phyloP scores from a whole-genome alignment of 2,329 filamentous ascomycete genomes.

The Fusarium nanum region DNA sequence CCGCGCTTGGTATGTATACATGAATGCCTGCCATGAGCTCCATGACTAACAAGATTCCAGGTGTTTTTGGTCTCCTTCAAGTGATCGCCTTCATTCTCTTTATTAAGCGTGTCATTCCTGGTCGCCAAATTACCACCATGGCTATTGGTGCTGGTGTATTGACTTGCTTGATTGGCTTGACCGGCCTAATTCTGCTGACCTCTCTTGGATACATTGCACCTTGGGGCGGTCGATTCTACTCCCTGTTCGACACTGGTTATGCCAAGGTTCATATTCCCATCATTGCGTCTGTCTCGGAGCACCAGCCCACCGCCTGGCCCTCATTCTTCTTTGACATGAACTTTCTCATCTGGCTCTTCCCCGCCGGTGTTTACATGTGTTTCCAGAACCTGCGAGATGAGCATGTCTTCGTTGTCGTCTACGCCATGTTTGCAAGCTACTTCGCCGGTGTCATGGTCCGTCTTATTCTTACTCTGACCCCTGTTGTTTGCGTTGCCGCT shows the following conservation, averaged over 20 bases:
- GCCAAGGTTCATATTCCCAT: conserved; percentile 99
- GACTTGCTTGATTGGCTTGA: conserved; percentile 78
- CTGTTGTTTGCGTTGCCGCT: conserved; percentile 93
- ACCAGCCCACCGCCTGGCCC: conserved; percentile 98
- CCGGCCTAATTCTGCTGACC: conserved; percentile 85
- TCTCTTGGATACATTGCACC: conserved; percentile 92
- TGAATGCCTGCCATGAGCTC: background rate
- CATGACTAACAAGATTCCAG: conserved; percentile 56
- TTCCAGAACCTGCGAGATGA: conserved; percentile 95
- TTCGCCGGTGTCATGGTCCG: conserved; percentile 99
- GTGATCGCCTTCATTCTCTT: conserved; percentile 93
- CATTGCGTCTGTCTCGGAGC: conserved; percentile 99
- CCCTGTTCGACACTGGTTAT: conserved; percentile 97
- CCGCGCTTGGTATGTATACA: conserved; percentile 77
- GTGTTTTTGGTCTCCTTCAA: conserved; percentile 95
- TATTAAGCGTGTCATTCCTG: conserved; percentile 86
- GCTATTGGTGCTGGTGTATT: conserved; percentile 79
- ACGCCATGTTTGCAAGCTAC: conserved; percentile 96
- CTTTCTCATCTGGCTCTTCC: conserved; percentile 99
- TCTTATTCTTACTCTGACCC: conserved; percentile 96
- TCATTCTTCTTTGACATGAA: conserved; percentile 99
- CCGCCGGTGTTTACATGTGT: conserved; percentile 97
- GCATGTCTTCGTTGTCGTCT: conserved; percentile 98
- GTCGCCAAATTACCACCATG: conserved; percentile 93
- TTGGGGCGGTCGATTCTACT: conserved; percentile 99